Base-by-base conservation (phyloP, 306 rosid genomes). In the Vicia faba region DNA sequence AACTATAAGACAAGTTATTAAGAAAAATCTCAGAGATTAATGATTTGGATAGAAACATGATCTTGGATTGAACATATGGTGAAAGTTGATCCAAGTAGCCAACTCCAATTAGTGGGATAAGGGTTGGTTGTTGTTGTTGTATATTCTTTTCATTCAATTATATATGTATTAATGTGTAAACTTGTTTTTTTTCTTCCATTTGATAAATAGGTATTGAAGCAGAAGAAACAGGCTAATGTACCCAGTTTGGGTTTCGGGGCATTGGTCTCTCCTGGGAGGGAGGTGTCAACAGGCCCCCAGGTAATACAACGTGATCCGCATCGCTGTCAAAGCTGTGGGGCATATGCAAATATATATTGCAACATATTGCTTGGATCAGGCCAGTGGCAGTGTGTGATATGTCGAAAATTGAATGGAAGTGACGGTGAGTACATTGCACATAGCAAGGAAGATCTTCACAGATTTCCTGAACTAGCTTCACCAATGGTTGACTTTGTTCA, bases 181-280 rank as follows among this genome's bases (percentile, higher is more conserved):
- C 40, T 41, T 85, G 14, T 67, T 68, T 53, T 46, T 48, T 38
- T 25, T 25, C 28, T 20, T 20, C 23, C 19, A n/a, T 79, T 68
- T 69, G 76, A 64, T 25, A 40, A 73, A 55, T 75, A 95, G 99
- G 84, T 90, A 54, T 75, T 88, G 80, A 95, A 90, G 80, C 86
- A 78, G 77, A 95, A 90, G 86, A 95, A 95, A 80, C 95, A 78
- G 66, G 88, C 91, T 57, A 95, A 95, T 61, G 90, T 86, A 29
- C 99, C 96, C 36, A 90, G 97, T 88, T 79, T 95, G 86, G 96
- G 99, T 80, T 90, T 95, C 74, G 99, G 99, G 84, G 99, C 96
- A 54, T 75, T 95, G 79, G 83, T 95, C 75, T 86, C 92, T 48
- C 92, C 99, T 25, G 99, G 99, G 50, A 86, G 90, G 86, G 96